A percentile compares a stretch with the other conserved stretches of the same genome.
These are phyloP conservation scores for Nitzschia sp. DNA, from an alignment of 108 stramenopile species.

Conservation along the genomic window DNA sequence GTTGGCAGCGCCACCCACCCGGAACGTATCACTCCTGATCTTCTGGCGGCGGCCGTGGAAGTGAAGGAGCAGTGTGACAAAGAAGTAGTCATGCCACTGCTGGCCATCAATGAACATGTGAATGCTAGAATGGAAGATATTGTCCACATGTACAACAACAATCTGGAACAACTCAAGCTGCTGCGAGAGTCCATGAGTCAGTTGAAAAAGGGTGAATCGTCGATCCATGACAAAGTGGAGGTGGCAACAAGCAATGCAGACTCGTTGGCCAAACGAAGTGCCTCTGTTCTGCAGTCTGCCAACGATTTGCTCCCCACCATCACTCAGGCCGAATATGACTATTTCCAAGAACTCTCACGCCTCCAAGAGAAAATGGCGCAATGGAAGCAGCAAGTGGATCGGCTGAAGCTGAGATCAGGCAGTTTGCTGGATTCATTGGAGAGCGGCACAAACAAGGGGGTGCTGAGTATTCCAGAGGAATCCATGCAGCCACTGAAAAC, in stretches of 20 bases:
- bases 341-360: constrained; percentile 61
- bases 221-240: constrained; percentile 40
- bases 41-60: constrained; percentile 58
- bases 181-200: constrained; percentile 42
- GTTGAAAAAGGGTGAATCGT: constrained; percentile 35
- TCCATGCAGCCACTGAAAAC: not conserved
- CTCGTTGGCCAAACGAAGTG: constrained; percentile 56
- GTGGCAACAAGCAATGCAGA: constrained; percentile 44
- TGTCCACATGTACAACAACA: constrained; percentile 44
- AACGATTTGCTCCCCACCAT: constrained; percentile 66
- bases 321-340: constrained; percentile 68
- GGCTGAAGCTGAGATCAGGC: constrained; percentile 6
- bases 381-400: constrained; percentile 48
- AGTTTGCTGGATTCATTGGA: constrained; percentile 7
- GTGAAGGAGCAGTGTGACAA: constrained; percentile 62
- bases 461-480: constrained; percentile 1
- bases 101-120: constrained; percentile 61
- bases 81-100: constrained; percentile 64
- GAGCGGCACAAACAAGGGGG: constrained; percentile 4
- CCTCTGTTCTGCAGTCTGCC: constrained; percentile 54
- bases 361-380: constrained; percentile 45
- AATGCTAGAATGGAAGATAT: constrained; percentile 40
- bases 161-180: constrained; percentile 43
- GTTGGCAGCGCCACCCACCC: constrained; percentile 62
- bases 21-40: constrained; percentile 50